Evolutionary conservation across 805 yeast species (phyloP), one percentile per base, ranked within the genome.

Genomic region (Zygosaccharomyces lentus): DNA sequence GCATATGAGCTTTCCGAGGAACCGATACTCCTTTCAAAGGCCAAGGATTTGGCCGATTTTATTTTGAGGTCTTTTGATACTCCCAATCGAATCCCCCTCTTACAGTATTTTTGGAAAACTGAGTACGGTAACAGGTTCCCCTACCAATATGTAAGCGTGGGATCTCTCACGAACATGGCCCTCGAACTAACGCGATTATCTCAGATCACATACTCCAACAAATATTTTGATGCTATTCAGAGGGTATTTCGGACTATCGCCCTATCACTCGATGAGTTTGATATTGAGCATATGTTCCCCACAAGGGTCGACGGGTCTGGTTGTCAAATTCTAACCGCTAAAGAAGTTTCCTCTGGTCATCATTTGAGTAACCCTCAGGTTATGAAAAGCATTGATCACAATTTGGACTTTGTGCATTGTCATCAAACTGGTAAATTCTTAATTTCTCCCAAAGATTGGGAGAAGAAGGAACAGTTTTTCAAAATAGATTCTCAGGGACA

Each of bases 11-110:
- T 80, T 27, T 70, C 80, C 1, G 47, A 59, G 30, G 47, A 69
- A 1, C 61, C 71, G 12, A 56, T 75, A 6, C 47, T 65, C 6
- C 45, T 65, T 7, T 40, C 37, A 1, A 68, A 71, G 49, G 77
- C 81, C 1, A 62, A 62, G 21, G 72, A 74, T 23, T 55, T 78
- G 12, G 82, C 74, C 1, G 74, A 75, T 40, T 65, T 77, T 43
- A 58, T 78, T 27, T 53, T 79, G 53, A 75, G 77, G 17, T 73
- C 82, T 0, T 80, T 77, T 53, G 84, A 80, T 51, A 78, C 84
- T 0, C 82, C 82, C 12, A 77, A 78, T 51, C 65, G 75, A 36
- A 66, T 80, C 65, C 84, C 84, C 2, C 46, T 74, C 8, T 53
- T 75, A 16, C 69, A 65, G 44, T 77, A 67, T 52, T 62, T 67